Evolutionary conservation across 495 filamentous ascomycete species (phyloP).

Genomic region (Tetracladium marchalianum): DNA sequence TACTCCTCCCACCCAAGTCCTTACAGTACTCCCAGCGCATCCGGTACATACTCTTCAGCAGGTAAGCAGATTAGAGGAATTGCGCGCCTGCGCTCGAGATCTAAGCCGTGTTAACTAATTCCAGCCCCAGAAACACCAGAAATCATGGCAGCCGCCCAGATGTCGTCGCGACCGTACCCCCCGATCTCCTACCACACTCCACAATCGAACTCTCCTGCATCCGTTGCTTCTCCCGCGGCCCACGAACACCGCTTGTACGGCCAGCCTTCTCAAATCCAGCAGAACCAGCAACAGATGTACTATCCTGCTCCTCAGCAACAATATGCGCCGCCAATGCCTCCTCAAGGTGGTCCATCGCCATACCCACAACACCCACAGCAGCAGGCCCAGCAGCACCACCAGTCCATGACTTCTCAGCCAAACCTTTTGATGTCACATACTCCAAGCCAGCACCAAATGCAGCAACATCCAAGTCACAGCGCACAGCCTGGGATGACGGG

Average conservation of each 20-base stretch:
- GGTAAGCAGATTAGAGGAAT: slow-evolving; percentile 43
- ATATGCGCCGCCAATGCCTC: slow-evolving; percentile 59
- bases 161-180: slow-evolving; percentile 73
- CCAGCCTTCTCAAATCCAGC: slow-evolving; percentile 68
- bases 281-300: slow-evolving; percentile 52
- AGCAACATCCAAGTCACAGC: slow-evolving; percentile 35
- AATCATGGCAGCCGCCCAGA: slow-evolving; percentile 87
- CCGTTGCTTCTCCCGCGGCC: slow-evolving; percentile 78
- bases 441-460: slow-evolving; percentile 44
- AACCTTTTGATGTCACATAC: slow-evolving; percentile 60
- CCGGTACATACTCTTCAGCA: slow-evolving; percentile 66
- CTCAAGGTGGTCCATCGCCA: slow-evolving; percentile 56
- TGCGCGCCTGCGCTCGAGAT: slow-evolving; percentile 1
- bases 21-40: slow-evolving; percentile 62
- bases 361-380: slow-evolving; percentile 68
- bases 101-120: slow-evolving; percentile 6
- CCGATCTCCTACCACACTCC: slow-evolving; percentile 89
- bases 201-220: slow-evolving; percentile 93
- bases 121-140: slow-evolving; percentile 62
- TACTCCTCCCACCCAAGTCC: slow-evolving; percentile 58
- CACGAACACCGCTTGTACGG: slow-evolving; percentile 85
- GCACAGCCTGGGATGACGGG: slow-evolving; percentile 38
- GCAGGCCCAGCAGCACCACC: slow-evolving; percentile 59
- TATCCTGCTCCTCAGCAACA: slow-evolving; percentile 51
- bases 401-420: slow-evolving; percentile 51